phyloP scores from a whole-genome alignment of 352 stramenopile genomes.

The Saprolegnia parasitica region DNA sequence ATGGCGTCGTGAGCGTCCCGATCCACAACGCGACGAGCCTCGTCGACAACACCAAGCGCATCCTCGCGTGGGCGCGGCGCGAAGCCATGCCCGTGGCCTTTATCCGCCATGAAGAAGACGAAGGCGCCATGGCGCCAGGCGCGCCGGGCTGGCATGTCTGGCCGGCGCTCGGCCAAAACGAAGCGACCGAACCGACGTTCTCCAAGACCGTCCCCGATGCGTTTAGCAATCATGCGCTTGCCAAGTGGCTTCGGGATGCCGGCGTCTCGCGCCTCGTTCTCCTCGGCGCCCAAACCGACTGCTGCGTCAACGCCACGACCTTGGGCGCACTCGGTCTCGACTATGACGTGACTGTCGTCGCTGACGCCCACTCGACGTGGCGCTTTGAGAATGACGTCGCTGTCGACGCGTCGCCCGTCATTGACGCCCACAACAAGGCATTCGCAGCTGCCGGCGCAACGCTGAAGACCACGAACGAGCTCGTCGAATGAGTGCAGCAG shows the following conservation, averaged over 20 bases:
- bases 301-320: constrained; percentile 5
- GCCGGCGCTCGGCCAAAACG: neutral
- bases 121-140: neutral
- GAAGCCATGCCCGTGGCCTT: neutral
- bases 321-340: neutral
- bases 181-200: neutral
- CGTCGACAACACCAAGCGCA: neutral
- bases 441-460: neutral
- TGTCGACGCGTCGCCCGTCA: neutral
- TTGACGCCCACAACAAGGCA: neutral
- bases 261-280: neutral
- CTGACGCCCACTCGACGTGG: constrained; percentile 9
- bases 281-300: constrained; percentile 3
- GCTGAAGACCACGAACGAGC: neutral
- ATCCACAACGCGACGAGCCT: constrained; percentile 6
- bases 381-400: neutral
- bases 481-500: neutral
- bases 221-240: neutral
- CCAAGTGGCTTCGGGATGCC: neutral
- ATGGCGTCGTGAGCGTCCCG: neutral
- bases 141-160: neutral
- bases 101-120: constrained; percentile 4
- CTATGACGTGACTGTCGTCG: constrained; percentile 7
- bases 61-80: neutral
- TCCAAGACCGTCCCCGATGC: constrained; percentile 9